phyloP scores from a whole-genome alignment of 2,329 filamentous ascomycete species.

The Didymella segeticola region DNA sequence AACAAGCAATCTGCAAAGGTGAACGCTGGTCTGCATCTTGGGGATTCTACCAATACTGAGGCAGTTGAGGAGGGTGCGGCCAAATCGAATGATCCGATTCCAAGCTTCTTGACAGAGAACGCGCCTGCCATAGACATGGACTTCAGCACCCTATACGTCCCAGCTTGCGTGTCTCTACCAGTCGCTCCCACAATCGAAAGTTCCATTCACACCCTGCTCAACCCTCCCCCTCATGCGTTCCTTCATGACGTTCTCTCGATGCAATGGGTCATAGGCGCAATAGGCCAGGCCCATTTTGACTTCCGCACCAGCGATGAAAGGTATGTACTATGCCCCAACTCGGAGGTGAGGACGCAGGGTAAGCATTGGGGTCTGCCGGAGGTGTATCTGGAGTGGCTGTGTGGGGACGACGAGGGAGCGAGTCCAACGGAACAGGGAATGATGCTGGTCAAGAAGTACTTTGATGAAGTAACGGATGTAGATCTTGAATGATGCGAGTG shows the following conservation, averaged over 20 bases:
- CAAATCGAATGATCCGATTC: not conserved
- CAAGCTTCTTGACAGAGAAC: not conserved
- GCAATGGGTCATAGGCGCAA: constrained; percentile 25
- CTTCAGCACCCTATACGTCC: not conserved
- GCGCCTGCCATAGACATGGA: not conserved
- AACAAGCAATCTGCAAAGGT: constrained; percentile 25
- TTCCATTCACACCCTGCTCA: constrained; percentile 15
- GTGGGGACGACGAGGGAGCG: constrained; percentile 21
- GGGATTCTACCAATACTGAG: not conserved
- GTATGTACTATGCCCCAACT: constrained; percentile 18
- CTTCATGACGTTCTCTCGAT: constrained; percentile 23
- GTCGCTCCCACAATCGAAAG: not conserved
- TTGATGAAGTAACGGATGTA: constrained; percentile 7
- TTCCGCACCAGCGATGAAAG: constrained; percentile 23
- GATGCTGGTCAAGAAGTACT: constrained; percentile 25
- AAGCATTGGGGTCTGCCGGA: constrained; percentile 23
- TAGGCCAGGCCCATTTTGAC: constrained; percentile 19
- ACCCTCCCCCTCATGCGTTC: constrained; percentile 29
- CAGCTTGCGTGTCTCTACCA: not conserved
- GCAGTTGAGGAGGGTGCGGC: not conserved
- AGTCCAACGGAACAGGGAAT: constrained; percentile 22
- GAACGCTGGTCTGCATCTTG: constrained; percentile 15
- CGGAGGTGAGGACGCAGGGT: constrained; percentile 9
- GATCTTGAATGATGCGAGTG: no score
- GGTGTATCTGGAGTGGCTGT: constrained; percentile 30